Evolutionary conservation across 352 stramenopile species (phyloP).

Genomic region (Pythium myriotylum): DNA sequence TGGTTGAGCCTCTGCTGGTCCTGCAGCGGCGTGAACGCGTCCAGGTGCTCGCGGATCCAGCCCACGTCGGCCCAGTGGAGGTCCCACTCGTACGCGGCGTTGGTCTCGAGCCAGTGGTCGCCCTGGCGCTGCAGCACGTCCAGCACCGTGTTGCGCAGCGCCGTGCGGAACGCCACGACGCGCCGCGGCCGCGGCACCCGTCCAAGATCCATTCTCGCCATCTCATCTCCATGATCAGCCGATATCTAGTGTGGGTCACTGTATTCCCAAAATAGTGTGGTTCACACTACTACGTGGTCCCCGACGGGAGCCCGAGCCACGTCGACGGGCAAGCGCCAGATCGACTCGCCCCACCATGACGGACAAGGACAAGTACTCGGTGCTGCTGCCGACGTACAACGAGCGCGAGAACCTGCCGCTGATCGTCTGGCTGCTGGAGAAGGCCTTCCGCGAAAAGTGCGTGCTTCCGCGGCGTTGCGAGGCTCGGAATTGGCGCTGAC

Average conservation of each 20-base stretch:
- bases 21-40: conserved; percentile 62
- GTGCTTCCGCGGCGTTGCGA: not conserved
- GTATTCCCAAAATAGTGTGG: conserved; percentile 8
- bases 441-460: conserved; percentile 91
- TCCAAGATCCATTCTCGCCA: not conserved
- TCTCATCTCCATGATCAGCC: no score
- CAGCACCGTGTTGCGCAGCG: conserved; percentile 78
- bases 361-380: conserved; percentile 82
- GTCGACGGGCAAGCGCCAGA: no score
- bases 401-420: conserved; percentile 98
- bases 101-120: conserved; percentile 70
- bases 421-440: conserved; percentile 96
- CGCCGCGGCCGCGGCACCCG: conserved; percentile 13
- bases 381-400: conserved; percentile 99
- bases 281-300: conserved; percentile 10
- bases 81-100: conserved; percentile 80
- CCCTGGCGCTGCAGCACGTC: conserved; percentile 65
- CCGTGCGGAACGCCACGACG: conserved; percentile 58
- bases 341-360: no score
- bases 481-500: not conserved
- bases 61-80: conserved; percentile 84
- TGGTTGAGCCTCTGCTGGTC: conserved; percentile 90
- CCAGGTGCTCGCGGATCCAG: conserved; percentile 82
- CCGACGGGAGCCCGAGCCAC: no score
- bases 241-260: not conserved